Evolutionary conservation across 1,284 basidiomycete species (phyloP).

Genomic region (Pholiota adiposa): DNA sequence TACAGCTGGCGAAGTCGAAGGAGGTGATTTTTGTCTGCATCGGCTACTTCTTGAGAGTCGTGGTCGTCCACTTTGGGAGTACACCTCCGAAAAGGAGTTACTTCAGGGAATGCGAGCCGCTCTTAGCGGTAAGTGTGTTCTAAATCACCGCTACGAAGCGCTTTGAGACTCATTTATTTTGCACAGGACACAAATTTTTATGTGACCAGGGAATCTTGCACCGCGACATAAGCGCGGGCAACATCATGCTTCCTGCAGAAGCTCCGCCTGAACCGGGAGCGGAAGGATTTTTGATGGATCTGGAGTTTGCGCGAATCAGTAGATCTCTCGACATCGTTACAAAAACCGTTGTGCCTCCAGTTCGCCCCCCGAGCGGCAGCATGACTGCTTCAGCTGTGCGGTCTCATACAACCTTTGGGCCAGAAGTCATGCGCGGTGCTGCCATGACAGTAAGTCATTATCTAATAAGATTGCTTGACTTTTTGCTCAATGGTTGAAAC

Average conservation of each 20-base stretch:
- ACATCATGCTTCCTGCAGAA: constrained; percentile 10
- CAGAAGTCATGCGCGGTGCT: constrained; percentile 7
- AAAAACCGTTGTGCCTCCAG: background rate
- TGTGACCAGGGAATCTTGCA: constrained; percentile 16
- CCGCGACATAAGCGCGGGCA: constrained; percentile 21
- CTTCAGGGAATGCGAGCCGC: constrained; percentile 13
- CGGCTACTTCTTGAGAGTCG: constrained; percentile 13
- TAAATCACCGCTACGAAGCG: background rate
- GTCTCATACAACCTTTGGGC: constrained; percentile 1
- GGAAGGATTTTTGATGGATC: constrained; percentile 19
- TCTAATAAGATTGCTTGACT: background rate
- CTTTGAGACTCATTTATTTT: background rate
- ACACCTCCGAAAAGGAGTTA: constrained; percentile 12
- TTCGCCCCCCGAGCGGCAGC: background rate
- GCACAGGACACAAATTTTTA: constrained; percentile 14
- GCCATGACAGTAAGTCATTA: constrained; percentile 6
- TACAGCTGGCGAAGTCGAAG: background rate
- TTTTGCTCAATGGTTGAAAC: background rate
- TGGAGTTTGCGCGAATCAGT: constrained; percentile 14
- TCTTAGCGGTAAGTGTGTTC: constrained; percentile 8
- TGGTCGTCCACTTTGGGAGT: constrained; percentile 18
- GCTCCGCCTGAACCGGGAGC: background rate
- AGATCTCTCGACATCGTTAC: background rate
- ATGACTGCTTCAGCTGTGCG: constrained; percentile 4
- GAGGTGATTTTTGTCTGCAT: background rate